Conservation (phyloP, 495 filamentous ascomycete genomes). For the Aspergillus homomorphus region DNA sequence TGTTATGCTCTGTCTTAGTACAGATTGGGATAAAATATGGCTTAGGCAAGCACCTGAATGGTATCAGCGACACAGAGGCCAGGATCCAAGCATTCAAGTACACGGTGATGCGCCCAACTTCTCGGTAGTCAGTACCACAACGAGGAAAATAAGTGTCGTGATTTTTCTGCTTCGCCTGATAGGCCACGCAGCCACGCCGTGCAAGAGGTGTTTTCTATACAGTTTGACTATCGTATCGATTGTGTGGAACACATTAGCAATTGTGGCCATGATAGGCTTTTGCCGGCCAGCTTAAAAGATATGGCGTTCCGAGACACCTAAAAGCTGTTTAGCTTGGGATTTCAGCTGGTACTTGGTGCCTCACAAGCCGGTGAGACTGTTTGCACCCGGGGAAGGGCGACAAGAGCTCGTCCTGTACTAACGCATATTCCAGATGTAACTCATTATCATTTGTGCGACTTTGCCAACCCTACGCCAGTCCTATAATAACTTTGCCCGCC, state of each 20-base stretch:
- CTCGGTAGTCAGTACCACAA: conserved; percentile 16
- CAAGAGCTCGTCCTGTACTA: too few relatives aligned
- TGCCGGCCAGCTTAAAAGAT: conserved; percentile 13
- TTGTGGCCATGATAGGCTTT: conserved; percentile 14
- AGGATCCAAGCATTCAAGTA: conserved; percentile 12
- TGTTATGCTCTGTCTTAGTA: conserved; percentile 13
- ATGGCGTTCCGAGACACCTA: conserved; percentile 8
- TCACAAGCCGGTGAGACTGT: conserved; percentile 11
- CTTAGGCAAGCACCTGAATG: conserved; percentile 6
- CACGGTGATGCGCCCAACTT: conserved; percentile 16
- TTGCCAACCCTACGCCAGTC: conserved; percentile 12
- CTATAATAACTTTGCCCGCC: conserved; percentile 3
- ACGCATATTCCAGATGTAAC: conserved; percentile 8
- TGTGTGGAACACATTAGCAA: conserved; percentile 8
- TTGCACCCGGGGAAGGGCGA: too few relatives aligned
- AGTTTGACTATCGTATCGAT: conserved; percentile 9
- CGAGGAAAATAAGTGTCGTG: conserved; percentile 12
- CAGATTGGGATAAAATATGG: conserved; percentile 13
- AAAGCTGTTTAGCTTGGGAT: conserved; percentile 7
- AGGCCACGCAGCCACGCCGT: conserved; percentile 1
- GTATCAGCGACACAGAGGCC: conserved; percentile 2
- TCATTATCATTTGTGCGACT: conserved; percentile 16
- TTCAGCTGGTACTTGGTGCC: conserved; percentile 8
- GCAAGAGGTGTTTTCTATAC: conserved; percentile 13
- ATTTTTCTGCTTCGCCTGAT: conserved; percentile 16